Evolutionary conservation across 345 rosid genomes (phyloP), one percentile per base, ranked within the genome.

Genomic region (Brassica incana): DNA sequence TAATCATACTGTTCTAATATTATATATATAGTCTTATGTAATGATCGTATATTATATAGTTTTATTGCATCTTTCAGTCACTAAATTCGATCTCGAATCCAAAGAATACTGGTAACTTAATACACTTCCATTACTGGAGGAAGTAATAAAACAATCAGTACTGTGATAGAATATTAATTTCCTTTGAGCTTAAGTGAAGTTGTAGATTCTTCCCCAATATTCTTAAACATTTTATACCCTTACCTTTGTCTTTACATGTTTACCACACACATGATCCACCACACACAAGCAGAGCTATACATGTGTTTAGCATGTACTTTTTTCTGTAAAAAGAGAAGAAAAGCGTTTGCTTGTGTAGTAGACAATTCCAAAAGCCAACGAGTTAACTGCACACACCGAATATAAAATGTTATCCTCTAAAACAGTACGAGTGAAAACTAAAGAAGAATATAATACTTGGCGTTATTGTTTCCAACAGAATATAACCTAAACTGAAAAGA

Each of bases 141-240:
- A 69, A 69, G 71, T 23, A 68, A 73, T 40, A 50, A 65, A 36
- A 4, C 15, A 58, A 7, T 36, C 33, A 60, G 65, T 60, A 25
- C 15, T 11, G n/a, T 7, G 4, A 62, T 61, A 32, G 78, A 73
- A 74, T 80, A 69, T 63, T 29, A 75, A 36, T 75, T 80, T 75
- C 14, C 76, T 80, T 52, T 63, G 1, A 64, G 61, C 7, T 50
- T 11, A 74, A 69, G 83, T 62, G 67, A 80, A 48, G 83, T 54
- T 63, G 67, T 58, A 63, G 52, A 50, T 74, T 68, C 77, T 59
- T 16, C 30, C 30, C 72, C 50, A 40, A 58, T 58, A 40, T 29
- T 16, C 4, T 69, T 65, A 78, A 66, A 66, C 29, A 72, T 78
- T 18, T 67, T 67, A n/a, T 20, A 59, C 73, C 40, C 20, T 32